Base-by-base conservation (phyloP, 1,284 basidiomycete species). In the Malassezia slooffiae region DNA sequence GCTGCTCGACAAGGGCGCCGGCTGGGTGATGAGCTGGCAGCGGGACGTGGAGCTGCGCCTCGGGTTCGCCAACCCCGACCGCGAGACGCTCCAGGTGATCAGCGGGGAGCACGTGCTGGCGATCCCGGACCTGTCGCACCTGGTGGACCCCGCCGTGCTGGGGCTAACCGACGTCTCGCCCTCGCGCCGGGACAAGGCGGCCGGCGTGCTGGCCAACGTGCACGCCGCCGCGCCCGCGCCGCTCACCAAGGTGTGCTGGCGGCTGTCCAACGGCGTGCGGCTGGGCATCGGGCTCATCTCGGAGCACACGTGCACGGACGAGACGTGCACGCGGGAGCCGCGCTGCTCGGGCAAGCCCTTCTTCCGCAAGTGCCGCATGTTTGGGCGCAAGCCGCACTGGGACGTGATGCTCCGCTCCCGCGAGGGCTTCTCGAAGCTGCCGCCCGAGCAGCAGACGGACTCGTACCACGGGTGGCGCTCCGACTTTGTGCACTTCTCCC, bases 381-480 rank as follows among this genome's bases (percentile, higher is more conserved):
- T 88, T 63, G 73, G 80, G 36, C 93, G 91, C 70, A 75, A 75
- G 23, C 82, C 84, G 15, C 91, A 97, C 71, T 80, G 88, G 70
- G 70, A 80, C 19, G 82, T 96, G 7, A 77, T 77, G 32, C 71
- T 89, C 11, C 61, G 78, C 73, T 71, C 80, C 71, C 63, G 60
- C 7, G 62, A 72, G 22, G 60, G 73, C 24, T 72, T 80, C 29
- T 55, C 71, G 37, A 52, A 52, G 7, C 48, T 63, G 19, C 60
- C 62, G 5, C 42, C 49, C 10, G 50, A 52, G 13, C 54, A 69
- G 19, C 57, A 57, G 35, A 39, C 33, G 28, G 90, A 97, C 71
- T 90, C 89, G 0, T 95, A 80, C 70, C 78, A 79, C 47, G 83
- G 79, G 2, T 96, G 95, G 72, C 80, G 91, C 24, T 93, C 89